Evolutionary conservation across 2,329 filamentous ascomycete species (phyloP), one percentile per base, ranked within the genome.

Genomic region (Gaeumannomyces tritici): DNA sequence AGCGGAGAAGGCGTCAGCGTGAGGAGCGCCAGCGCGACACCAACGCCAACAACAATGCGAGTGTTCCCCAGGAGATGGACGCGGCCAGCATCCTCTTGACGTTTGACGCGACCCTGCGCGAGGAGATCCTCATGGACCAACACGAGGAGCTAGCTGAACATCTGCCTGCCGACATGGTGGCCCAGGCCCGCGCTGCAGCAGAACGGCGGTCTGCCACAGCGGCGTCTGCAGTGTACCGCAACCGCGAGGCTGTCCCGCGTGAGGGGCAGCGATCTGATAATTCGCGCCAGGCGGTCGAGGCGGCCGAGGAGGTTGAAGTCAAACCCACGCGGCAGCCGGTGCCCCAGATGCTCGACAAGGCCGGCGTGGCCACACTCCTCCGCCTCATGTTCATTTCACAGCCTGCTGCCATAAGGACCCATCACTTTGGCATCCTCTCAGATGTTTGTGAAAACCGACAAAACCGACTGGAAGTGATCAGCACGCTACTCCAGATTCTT

Each of bases 311-410:
- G 33, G 55, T 33, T 4, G 71, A 70, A 61, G 68, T 70, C 29
- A 93, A 92, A 76, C 76, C 81, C 51, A 88, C 89, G 69, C 87
- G 90, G 63, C 89, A 90, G 65, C 88, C 91, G 27, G 89, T 96
- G 63, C 90, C 96, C 28, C 95, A 99, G 73, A 96, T 99, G 89
- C 84, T 99, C 33, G 95, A 99, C 74, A 97, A 96, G 76, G 84
- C 93, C 58, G 95, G 96, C 29, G 88, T 99, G 67, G 95, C 96
- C 29, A 98, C 95, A n/a, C 79, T 99, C 42, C 82, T 99, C 56
- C 90, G 96, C n/a, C 83, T 99, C 12, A 97, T 99, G 93, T 99
- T 99, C 73, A 92, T 98, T 69, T 89, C 91, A 59, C 91, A 97
- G 67, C 90, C 93, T 66, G 91, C 90, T 27, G 95, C 90, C 65